Evolutionary conservation across 2,329 filamentous ascomycete species (phyloP), one percentile per base, ranked within the genome.

Genomic region (Phaeosphaeria sp.): DNA sequence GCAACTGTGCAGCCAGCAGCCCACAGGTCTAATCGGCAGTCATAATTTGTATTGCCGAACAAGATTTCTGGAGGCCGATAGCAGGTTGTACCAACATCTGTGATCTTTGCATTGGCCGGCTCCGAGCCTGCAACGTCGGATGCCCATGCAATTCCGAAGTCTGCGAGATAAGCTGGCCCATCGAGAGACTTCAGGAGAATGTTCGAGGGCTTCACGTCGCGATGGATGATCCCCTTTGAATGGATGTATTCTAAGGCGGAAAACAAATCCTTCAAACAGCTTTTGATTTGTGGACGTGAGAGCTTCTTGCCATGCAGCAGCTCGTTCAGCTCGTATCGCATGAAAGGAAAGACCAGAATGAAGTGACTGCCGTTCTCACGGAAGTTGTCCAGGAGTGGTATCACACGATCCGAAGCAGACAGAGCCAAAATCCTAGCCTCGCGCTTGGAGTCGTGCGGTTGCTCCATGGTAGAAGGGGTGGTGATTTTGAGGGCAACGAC

Each of bases 121-220:
- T 99, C 95, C 15, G 86, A 84, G 3, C 79, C 78, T 6, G 77
- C 63, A 21, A 81, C 77, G 11, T 82, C 76, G 2, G 89, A 86
- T 64, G 89, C 87, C 93, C 93, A 97, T 8, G 93, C 87, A 40
- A 95, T 96, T 50, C 95, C 94, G 79, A 99, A 98, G 76, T 99
- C 95, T 36, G 92, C 88, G 2, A 99, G 83, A 66, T 89, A 91
- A 3, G 91, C 91, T 4, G 92, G 90, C 0, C 91, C 91, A 6
- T 84, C 80, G 0, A 84, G 80, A 0, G 89, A 87, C 43, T 84
- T 80, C 46, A 97, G 83, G 8, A 97, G 82, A 36, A 99, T 84
- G 52, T 97, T 96, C 0, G 92, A 93, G 0, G 95, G 95, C 72
- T 99, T 99, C 73, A 99, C 81, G 72, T 99, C 95, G 55, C 95